phyloP scores from a whole-genome alignment of 768 basidiomycete species.

The Boletus vermiculosoides region DNA sequence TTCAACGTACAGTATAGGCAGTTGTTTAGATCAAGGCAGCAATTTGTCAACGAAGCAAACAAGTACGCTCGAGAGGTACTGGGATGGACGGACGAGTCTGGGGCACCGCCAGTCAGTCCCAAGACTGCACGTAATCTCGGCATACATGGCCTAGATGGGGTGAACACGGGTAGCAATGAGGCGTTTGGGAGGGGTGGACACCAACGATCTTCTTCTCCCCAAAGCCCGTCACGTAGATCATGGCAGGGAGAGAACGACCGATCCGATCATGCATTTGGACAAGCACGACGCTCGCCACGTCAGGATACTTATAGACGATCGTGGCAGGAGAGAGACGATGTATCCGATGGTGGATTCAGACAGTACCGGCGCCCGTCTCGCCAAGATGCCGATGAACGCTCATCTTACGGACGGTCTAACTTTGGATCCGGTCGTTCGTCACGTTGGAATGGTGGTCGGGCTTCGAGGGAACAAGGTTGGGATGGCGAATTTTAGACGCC shows the following conservation, averaged over 20 bases:
- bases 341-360: not conserved
- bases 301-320: conserved; percentile 1
- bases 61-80: conserved; percentile 36
- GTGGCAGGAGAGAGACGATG: not conserved
- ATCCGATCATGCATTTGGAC: not conserved
- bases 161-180: conserved; percentile 16
- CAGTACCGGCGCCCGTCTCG: not conserved
- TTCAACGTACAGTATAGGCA: conserved; percentile 49
- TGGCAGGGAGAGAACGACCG: conserved; percentile 7
- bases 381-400: conserved; percentile 3
- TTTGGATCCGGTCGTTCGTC: conserved; percentile 5
- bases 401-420: conserved; percentile 3
- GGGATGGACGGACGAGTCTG: conserved; percentile 36
- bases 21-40: conserved; percentile 38
- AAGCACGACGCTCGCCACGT: conserved; percentile 1
- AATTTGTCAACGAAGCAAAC: conserved; percentile 42
- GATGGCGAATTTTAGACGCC: not conserved
- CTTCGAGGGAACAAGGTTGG: conserved; percentile 8
- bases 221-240: conserved; percentile 4
- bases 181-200: not conserved
- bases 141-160: conserved; percentile 37
- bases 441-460: conserved; percentile 2
- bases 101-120: conserved; percentile 39
- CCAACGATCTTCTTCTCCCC: conserved; percentile 7
- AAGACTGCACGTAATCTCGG: conserved; percentile 34